Evolutionary conservation across 352 stramenopile genomes (phyloP), one percentile per base, ranked within the genome.

Genomic region (Phytopythium litorale): DNA sequence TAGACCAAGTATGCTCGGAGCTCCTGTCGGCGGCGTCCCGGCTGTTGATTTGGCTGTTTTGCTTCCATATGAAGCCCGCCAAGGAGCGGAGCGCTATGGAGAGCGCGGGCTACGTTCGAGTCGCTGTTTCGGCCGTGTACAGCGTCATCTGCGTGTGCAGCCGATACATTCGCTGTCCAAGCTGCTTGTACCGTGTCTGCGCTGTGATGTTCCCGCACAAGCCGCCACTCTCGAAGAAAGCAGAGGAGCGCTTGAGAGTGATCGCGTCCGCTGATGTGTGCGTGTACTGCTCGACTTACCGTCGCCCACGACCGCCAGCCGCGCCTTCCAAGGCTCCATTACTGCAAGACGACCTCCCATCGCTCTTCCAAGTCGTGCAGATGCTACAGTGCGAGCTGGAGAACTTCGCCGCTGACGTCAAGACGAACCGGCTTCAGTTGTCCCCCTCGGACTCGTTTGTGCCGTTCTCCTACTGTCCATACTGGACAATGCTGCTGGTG

Each of bases 131-230:
- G 7, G 71, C 79, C 25, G 73, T 96, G 37, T 91, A 94, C 70
- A 94, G 84, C 32, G 81, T 79, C 19, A 77, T 96, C 25, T 89
- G 75, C 48, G 61, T 88, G 30, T 86, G 81, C 58, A 77, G 67
- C 55, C 77, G 81, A 12, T 91, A 91, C 56, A 64, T 81, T 18
- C 87, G 82, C 51, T 75, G 73, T 37, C 79, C 81, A 12, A 93
- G 85, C 55, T 96, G 87, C 50, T 55, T 93, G 40, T 78, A 88
- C 60, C 83, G 79, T 15, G 68, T 82, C 1, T 62, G 94, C 2
- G 54, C 58, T 23, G 60, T 89, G 5, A 86, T 93, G 23, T 94
- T 89, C 61, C 84, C 84, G 18, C 84, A 94, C 58, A 91, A 88
- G 52, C 68, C 81, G 4, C 21, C 65, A 7, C 68, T 91, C 18